Evolutionary conservation across 305 asterid species (phyloP).

Genomic region (Solanum hybrid): DNA sequence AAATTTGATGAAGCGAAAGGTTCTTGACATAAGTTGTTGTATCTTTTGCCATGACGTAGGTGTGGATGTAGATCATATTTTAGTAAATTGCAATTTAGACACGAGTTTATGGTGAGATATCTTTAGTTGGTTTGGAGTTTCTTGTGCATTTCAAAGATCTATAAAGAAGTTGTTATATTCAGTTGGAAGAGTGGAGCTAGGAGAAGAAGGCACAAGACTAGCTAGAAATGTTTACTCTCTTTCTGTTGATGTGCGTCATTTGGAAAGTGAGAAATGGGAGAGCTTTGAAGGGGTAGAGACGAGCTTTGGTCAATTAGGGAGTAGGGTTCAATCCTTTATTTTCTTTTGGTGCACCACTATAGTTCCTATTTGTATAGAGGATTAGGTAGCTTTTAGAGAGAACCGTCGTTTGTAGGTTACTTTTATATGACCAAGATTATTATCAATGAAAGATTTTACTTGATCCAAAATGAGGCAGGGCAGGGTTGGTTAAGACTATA

Average conservation of each 20-base stretch:
- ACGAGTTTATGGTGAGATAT: too few species aligned
- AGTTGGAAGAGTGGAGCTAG: too few species aligned
- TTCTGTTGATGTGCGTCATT: not conserved
- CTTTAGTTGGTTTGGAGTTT: too few species aligned
- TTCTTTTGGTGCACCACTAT: not conserved
- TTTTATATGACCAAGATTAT: not conserved
- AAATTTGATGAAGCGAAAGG: too few species aligned
- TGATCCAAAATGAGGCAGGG: not conserved
- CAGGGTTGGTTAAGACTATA: not conserved
- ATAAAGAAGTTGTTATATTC: too few species aligned
- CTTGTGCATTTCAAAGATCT: too few species aligned
- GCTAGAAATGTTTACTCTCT: not conserved
- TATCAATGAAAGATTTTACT: not conserved
- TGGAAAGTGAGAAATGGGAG: not conserved
- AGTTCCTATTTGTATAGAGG: not conserved
- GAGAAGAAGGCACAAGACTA: too few species aligned
- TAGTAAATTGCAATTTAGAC: too few species aligned
- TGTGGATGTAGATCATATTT: too few species aligned
- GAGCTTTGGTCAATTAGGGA: not conserved
- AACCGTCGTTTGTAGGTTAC: not conserved
- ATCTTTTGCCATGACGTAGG: too few species aligned
- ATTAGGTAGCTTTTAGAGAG: not conserved
- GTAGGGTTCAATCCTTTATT: not conserved
- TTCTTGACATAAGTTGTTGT: too few species aligned
- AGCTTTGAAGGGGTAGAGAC: not conserved